Conservation (phyloP, 495 filamentous ascomycete genomes). For the Acidomyces sp. region DNA sequence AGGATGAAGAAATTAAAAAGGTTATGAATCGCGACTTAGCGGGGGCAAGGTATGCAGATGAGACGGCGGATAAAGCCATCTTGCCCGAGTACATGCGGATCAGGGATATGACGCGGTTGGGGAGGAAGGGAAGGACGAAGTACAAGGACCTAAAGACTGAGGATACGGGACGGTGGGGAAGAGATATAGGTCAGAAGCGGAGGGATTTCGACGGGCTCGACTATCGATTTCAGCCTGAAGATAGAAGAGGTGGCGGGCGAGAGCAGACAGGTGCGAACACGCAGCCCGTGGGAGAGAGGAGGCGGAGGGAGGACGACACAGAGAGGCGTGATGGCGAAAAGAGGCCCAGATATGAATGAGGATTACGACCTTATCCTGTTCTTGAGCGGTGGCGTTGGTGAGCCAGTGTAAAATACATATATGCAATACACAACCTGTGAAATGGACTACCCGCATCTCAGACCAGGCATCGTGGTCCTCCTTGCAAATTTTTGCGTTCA, state of each 20-base stretch:
- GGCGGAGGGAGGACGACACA: constrained; percentile 31
- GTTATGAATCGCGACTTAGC: constrained; percentile 67
- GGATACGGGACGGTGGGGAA: constrained; percentile 80
- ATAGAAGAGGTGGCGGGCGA: constrained; percentile 10
- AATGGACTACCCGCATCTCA: no score
- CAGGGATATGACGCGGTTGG: constrained; percentile 84
- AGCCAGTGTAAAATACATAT: no score
- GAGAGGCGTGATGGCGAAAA: constrained; percentile 13
- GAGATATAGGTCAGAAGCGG: constrained; percentile 38
- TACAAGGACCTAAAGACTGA: constrained; percentile 81
- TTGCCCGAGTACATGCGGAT: constrained; percentile 90
- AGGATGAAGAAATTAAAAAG: constrained; percentile 56
- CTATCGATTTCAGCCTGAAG: constrained; percentile 28
- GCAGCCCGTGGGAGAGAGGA: constrained; percentile 45
- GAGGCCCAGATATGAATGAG: constrained; percentile 19
- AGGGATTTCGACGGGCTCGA: constrained; percentile 24
- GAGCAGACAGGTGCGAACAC: constrained; percentile 46
- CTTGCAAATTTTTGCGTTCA: no score
- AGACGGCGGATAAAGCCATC: constrained; percentile 62
- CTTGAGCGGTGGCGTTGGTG: no score
- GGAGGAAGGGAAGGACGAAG: constrained; percentile 79
- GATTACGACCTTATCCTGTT: no score
- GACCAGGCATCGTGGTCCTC: no score
- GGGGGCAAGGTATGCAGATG: constrained; percentile 65
- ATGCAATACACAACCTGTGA: no score